Base-by-base conservation (phyloP, 306 rosid species). In the Echinosophora koreensis region DNA sequence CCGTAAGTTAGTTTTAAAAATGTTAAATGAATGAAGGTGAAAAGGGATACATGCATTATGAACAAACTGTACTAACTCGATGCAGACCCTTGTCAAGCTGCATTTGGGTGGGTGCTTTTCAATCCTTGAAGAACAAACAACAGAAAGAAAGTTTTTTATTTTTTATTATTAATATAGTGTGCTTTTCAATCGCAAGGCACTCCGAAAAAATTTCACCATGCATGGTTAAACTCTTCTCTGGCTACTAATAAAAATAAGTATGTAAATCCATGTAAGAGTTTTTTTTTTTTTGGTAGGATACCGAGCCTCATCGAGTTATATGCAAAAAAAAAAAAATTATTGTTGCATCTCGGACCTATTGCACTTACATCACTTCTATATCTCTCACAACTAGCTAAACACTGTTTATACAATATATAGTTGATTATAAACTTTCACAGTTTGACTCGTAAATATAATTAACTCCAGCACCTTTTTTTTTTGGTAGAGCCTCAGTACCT, bases 331-430 rank as follows among this genome's bases (percentile, higher is more conserved):
- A n/a, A n/a, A n/a, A n/a, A n/a, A n/a, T n/a, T n/a, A n/a, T n/a
- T n/a, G n/a, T n/a, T n/a, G n/a, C n/a, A n/a, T 38, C 30, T 63
- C 37, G 58, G 41, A 58, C 13, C 55, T 50, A 6, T 66, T 58
- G 61, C 65, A 12, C 71, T 72, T 49, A 52, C 35, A 38, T 52
- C 34, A 62, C 63, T 38, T 66, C 15, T 18, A 65, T 61, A 37
- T 78, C 15, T 57, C 27, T 58, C 44, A 28, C 42, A 78, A 60
- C 34, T 63, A 60, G 62, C 46, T 5, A 66, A 78, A 11, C 60
- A 50, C 50, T 39, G 56, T 62, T 44, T 54, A 64, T 37, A 5
- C 54, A 2, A 28, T 50, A 59, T 28, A 16, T 27, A 32, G 64
- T 68, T 69, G 47, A 52, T 64, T 57, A 14, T 41, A 49, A 70